These are phyloP conservation scores for Aurifilum marmelostoma DNA, from an alignment of 2,329 filamentous ascomycete genomes.

Conservation along the genomic window DNA sequence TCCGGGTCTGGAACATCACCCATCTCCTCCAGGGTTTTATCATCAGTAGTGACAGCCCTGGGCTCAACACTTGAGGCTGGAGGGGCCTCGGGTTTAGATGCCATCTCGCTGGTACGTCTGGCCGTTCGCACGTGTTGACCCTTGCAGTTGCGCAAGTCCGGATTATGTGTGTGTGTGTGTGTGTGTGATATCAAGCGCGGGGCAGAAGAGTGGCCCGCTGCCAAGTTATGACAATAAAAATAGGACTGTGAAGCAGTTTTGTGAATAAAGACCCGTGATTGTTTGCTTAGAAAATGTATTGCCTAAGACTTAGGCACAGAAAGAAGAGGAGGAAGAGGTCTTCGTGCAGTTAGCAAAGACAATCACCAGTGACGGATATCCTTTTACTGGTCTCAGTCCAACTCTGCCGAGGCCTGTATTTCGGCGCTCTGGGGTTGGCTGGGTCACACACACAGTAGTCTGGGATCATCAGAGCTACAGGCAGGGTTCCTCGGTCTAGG, in stretches of 20 bases:
- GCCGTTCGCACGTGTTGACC: not conserved
- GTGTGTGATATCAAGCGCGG: not conserved
- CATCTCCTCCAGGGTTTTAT: conserved; percentile 35
- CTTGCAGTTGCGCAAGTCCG: not conserved
- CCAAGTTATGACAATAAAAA: not conserved
- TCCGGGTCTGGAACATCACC: conserved; percentile 83
- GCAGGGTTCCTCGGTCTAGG: conserved; percentile 8
- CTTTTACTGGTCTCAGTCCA: conserved; percentile 4
- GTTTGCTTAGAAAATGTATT: not conserved
- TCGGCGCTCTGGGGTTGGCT: conserved; percentile 12
- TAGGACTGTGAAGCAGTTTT: not conserved
- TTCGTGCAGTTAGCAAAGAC: not conserved
- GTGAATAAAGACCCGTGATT: not conserved
- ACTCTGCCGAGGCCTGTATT: conserved; percentile 6
- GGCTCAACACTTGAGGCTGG: conserved; percentile 30
- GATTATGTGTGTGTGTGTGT: not conserved
- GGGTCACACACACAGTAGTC: conserved; percentile 1
- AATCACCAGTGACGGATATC: not conserved
- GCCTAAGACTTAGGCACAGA: not conserved
- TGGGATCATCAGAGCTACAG: conserved; percentile 7
- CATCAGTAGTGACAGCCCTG: conserved; percentile 34
- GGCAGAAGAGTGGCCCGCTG: not conserved
- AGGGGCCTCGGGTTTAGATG: conserved; percentile 28
- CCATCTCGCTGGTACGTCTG: conserved; percentile 27
- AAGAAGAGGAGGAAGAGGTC: not conserved